Conservation (phyloP, 768 basidiomycete species). For the Agrocybe pediades region DNA sequence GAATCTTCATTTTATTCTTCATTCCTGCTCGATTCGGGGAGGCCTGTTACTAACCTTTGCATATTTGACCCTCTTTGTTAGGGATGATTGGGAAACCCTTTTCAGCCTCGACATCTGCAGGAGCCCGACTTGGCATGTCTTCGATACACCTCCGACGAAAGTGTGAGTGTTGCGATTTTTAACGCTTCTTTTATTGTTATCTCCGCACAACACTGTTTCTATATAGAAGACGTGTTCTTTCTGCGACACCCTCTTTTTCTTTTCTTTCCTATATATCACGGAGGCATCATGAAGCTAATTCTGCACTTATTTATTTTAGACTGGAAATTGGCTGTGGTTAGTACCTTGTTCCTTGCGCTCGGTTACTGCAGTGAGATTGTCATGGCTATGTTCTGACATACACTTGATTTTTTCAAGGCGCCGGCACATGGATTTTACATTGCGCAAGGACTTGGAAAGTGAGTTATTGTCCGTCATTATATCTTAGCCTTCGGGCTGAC, state of each 20-base stretch:
- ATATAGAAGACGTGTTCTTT: neutral
- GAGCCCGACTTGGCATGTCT: slow-evolving; percentile 67
- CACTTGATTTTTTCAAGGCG: slow-evolving; percentile 38
- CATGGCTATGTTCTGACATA: neutral
- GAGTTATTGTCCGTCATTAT: slow-evolving; percentile 25
- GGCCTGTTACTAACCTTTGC: too few relatives aligned
- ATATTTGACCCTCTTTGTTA: slow-evolving; percentile 26
- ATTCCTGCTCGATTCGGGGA: neutral
- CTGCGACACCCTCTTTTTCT: neutral
- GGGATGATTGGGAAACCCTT: slow-evolving; percentile 71
- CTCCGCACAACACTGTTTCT: neutral
- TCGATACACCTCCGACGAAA: slow-evolving; percentile 57
- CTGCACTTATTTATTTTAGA: slow-evolving; percentile 28
- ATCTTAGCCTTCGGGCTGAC: neutral
- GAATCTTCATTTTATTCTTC: too few relatives aligned
- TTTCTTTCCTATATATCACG: neutral
- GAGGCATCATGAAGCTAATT: neutral
- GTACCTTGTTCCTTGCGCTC: slow-evolving; percentile 20
- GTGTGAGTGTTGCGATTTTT: slow-evolving; percentile 46
- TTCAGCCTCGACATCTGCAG: slow-evolving; percentile 55
- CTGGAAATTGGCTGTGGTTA: slow-evolving; percentile 76
- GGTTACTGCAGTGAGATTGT: neutral
- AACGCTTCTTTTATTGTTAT: slow-evolving; percentile 1
- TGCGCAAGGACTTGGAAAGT: slow-evolving; percentile 67
- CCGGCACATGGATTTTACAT: slow-evolving; percentile 74